Base-by-base conservation (phyloP, 148 eudicot genomes). In the Beta vulgaris region DNA sequence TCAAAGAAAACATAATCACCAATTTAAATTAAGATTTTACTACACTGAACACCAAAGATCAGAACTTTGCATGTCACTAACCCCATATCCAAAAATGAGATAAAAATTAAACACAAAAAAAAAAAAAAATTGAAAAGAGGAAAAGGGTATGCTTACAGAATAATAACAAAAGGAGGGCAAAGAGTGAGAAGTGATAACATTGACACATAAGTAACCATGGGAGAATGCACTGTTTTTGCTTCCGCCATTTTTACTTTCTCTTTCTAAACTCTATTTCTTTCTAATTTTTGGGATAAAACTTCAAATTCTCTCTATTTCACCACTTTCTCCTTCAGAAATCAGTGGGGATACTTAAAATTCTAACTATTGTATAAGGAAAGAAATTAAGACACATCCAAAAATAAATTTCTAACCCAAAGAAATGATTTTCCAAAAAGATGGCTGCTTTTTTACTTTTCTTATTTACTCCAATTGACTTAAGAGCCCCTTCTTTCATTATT, bases 141-240 rank as follows among this genome's bases (percentile, higher is more conserved):
- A 34, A 18, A 60, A 51, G 18, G 39, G 9, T 42, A 73, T 53
- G 4, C 91, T 84, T 82, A 94, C 98, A 94, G 73, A 25, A 94
- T 91, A 78, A 94, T 90, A 16, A 94, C 98, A 61, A 94, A 92
- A 18, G 98, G 98, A 42, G 98, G 98, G 72, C 97, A 91, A 15
- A 90, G 79, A 37, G 96, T 77, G 53, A 94, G 93, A 31, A 94
- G 96, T 9, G 96, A 87, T n/a, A 94, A 74, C 90, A 94, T 86
- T n/a, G 97, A 91, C 21, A 54, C 80, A 71, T 94, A 94, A 15
- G 98, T 94, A 28, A 94, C 80, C 63, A 89, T 5, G 11, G 93
- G 88, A 1, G 98, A 83, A 77, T 94, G 98, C 44, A 94, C 98
- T 85, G 86, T 87, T 76, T 85, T 85, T 42, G 86, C 25, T 72